Base-by-base conservation (phyloP, 331 rosid species). In the Saraca asoca region DNA sequence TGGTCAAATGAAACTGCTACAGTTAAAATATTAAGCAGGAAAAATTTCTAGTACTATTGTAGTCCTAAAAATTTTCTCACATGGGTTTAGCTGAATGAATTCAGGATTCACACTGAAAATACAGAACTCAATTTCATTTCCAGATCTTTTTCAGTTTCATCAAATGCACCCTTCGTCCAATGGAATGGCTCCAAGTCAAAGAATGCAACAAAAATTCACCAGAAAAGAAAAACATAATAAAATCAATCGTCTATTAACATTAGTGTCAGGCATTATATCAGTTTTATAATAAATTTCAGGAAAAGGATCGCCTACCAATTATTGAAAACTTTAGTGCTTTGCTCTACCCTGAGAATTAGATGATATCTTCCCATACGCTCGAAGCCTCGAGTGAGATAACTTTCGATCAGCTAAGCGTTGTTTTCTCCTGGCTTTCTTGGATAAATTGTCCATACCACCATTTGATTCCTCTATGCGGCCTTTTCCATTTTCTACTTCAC, bases 371-470 rank as follows among this genome's bases (percentile, higher is more conserved):
- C 83, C 86, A 56, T 87, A 85, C 34, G 87, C 85, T 72, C 19
- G 29, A 48, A 68, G 87, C 75, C 97, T 84, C 0, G 58, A 6
- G 5, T 59, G 57, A 7, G 87, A 17, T 49, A 77, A 64, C 75
- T 86, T 86, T 2, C 66, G 63, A 13, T 62, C 51, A 38, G 86
- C 85, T 62, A 19, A 44, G 1, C 42, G 62, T 38, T 8, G 68
- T 80, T 59, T 90, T 73, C 97, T 86, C 79, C 78, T 85, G 37
- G 94, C 88, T 53, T 76, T 79, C 83, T 88, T 75, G 6, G 96
- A 93, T 66, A 79, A 29, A 52, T 72, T 73, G 37, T 59, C 66
- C 33, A 3, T 53, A 17, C 54, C 77, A 13, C 70, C 73, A 18
- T 70, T 74, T 14, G 84, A 51, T 46, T 68, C 79, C 65, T 78